Conservation (phyloP, 2,329 filamentous ascomycete species). For the Colletotrichum gloeosporioides region DNA sequence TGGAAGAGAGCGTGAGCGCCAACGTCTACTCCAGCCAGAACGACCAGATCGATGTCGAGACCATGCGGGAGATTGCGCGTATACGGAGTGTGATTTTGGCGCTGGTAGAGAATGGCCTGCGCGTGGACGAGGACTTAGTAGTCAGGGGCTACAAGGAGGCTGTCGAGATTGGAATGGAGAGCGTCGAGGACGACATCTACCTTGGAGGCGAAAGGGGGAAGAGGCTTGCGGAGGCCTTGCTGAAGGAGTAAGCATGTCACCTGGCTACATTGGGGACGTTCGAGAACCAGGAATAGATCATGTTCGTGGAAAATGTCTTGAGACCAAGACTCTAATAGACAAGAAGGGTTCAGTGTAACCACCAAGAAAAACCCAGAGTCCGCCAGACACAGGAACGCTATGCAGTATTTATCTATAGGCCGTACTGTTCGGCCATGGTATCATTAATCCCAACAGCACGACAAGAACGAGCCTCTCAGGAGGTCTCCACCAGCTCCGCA, state of each 20-base stretch:
- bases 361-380: neutral
- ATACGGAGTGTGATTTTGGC: constrained; percentile 82
- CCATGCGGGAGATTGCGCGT: constrained; percentile 86
- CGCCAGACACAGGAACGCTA: constrained; percentile 20
- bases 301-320: neutral
- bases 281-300: neutral
- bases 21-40: constrained; percentile 96
- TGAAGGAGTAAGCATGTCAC: neutral
- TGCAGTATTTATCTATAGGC: constrained; percentile 20
- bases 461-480: neutral
- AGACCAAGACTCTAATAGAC: constrained; percentile 9
- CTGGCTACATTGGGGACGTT: neutral
- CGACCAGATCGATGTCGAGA: constrained; percentile 77
- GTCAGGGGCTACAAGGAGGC: constrained; percentile 82
- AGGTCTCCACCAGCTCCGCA: constrained; percentile 65
- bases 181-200: constrained; percentile 64
- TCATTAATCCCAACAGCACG: constrained; percentile 12
- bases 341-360: neutral
- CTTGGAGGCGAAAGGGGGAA: constrained; percentile 63
- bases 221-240: constrained; percentile 51
- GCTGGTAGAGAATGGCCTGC: constrained; percentile 80
- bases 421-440: constrained; percentile 8
- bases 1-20: constrained; percentile 86
- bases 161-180: constrained; percentile 73
- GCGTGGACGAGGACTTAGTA: constrained; percentile 90